Conservation (phyloP, 306 rosid species). For the Vachellia pachyceras region DNA sequence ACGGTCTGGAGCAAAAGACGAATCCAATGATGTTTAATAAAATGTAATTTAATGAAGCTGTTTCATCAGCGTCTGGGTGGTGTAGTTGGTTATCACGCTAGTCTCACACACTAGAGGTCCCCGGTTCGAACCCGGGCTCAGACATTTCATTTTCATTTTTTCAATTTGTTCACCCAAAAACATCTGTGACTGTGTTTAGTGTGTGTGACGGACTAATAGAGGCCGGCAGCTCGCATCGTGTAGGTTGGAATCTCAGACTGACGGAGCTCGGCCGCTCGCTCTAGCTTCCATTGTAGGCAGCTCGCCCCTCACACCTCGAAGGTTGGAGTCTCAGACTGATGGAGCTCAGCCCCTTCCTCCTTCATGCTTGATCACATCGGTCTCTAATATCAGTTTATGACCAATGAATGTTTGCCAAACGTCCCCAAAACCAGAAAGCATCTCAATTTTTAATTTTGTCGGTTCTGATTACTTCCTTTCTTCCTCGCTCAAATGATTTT, state of each 20-base stretch:
- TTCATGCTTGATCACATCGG: neutral
- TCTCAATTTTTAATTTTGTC: neutral
- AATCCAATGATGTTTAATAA: accelerated
- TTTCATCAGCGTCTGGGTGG: neutral
- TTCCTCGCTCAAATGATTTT: neutral
- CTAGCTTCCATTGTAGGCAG: too few relatives aligned
- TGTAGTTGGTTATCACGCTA: conserved; percentile 50
- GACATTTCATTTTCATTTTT: too few relatives aligned
- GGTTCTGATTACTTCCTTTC: conserved; percentile 4
- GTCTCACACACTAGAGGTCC: conserved; percentile 51
- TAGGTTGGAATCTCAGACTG: too few relatives aligned
- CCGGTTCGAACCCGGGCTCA: conserved; percentile 48
- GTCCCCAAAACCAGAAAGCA: neutral
- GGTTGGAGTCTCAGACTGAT: too few relatives aligned
- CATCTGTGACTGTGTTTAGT: too few relatives aligned
- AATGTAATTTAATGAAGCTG: accelerated
- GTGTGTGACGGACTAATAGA: too few relatives aligned
- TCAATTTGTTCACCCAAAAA: too few relatives aligned
- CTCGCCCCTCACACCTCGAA: too few relatives aligned
- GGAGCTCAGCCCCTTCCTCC: too few relatives aligned
- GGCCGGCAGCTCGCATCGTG: too few relatives aligned
- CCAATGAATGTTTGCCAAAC: too few relatives aligned
- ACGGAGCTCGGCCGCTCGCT: too few relatives aligned
- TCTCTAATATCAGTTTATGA: neutral
- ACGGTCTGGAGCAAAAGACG: neutral